A percentile compares a stretch with the other conserved stretches of the same genome.
Evolutionary conservation across 257 asterid species (phyloP).

Genomic region (Vinca minor): DNA sequence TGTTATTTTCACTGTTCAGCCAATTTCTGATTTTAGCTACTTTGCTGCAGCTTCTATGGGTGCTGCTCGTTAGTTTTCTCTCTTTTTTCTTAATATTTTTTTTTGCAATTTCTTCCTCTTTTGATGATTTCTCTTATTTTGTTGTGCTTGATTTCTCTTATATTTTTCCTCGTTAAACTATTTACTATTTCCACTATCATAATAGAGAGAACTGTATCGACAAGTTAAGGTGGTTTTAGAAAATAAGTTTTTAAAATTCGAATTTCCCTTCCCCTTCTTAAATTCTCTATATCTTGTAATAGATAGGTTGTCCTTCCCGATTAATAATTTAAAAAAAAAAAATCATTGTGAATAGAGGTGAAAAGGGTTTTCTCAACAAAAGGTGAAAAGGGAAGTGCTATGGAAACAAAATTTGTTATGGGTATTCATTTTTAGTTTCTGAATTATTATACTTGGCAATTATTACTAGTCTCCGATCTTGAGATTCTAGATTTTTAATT

Average conservation of each 20-base stretch:
- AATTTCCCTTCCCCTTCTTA: too few relatives aligned
- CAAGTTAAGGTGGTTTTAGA: not conserved
- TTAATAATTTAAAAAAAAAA: too few relatives aligned
- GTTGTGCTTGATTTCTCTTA: not conserved
- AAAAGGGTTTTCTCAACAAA: too few relatives aligned
- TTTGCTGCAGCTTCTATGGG: conserved; percentile 49
- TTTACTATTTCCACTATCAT: too few relatives aligned
- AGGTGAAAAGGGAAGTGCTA: not conserved
- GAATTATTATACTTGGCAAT: not conserved
- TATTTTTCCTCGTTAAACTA: too few relatives aligned
- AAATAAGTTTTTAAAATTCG: too few relatives aligned
- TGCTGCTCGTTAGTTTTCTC: conserved; percentile 36
- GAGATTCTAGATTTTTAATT: not conserved
- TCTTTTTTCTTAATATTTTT: not conserved
- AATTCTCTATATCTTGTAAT: too few relatives aligned
- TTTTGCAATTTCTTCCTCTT: not conserved
- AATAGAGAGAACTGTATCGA: too few relatives aligned
- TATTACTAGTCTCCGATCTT: not conserved
- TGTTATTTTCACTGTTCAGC: conserved; percentile 44
- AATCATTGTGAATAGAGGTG: too few relatives aligned
- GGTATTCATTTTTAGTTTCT: not conserved
- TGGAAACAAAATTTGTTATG: not conserved
- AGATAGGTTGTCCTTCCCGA: too few relatives aligned
- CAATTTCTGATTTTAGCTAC: conserved; percentile 31
- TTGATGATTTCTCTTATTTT: not conserved